These are phyloP conservation scores for Amauroascus niger DNA, from an alignment of 2,329 filamentous ascomycete genomes.

Conservation along the genomic window DNA sequence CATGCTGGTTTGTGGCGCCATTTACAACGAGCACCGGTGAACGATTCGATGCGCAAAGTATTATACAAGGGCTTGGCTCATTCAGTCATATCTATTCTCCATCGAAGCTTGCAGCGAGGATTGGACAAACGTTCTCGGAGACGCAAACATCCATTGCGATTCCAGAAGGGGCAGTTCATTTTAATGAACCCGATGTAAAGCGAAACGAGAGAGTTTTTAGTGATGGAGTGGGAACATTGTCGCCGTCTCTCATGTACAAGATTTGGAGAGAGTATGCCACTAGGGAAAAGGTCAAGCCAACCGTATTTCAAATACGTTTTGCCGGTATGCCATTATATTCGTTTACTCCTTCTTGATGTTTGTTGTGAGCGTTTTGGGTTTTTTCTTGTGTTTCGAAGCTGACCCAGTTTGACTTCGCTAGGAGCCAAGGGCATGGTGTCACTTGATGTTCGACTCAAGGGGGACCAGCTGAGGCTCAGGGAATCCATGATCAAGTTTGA, in stretches of 20 bases:
- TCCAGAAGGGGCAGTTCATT: slow-evolving; percentile 19
- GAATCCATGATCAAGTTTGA: slow-evolving; percentile 75
- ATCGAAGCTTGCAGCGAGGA: slow-evolving; percentile 50
- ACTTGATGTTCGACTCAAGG: slow-evolving; percentile 52
- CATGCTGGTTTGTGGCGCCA: slow-evolving; percentile 51
- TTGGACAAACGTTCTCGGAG: slow-evolving; percentile 62
- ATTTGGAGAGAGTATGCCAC: slow-evolving; percentile 44
- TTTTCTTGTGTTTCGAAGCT: not conserved
- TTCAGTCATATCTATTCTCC: slow-evolving; percentile 45
- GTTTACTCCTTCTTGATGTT: not conserved
- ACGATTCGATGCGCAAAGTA: slow-evolving; percentile 26
- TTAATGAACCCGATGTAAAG: slow-evolving; percentile 25
- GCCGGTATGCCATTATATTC: slow-evolving; percentile 38
- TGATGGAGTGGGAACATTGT: slow-evolving; percentile 71
- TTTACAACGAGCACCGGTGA: slow-evolving; percentile 30
- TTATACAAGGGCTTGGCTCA: slow-evolving; percentile 42
- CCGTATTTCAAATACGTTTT: slow-evolving; percentile 60
- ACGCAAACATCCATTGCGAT: slow-evolving; percentile 55
- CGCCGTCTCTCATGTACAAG: slow-evolving; percentile 47
- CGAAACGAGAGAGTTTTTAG: slow-evolving; percentile 56
- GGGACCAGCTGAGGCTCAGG: slow-evolving; percentile 53
- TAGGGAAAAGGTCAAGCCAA: slow-evolving; percentile 21
- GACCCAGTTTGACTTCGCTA: slow-evolving; percentile 18
- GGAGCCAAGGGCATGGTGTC: slow-evolving; percentile 71
- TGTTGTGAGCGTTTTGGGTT: not conserved